These are phyloP conservation scores for Hydnomerulius pinastri DNA, from an alignment of 768 basidiomycete genomes.

Conservation along the genomic window DNA sequence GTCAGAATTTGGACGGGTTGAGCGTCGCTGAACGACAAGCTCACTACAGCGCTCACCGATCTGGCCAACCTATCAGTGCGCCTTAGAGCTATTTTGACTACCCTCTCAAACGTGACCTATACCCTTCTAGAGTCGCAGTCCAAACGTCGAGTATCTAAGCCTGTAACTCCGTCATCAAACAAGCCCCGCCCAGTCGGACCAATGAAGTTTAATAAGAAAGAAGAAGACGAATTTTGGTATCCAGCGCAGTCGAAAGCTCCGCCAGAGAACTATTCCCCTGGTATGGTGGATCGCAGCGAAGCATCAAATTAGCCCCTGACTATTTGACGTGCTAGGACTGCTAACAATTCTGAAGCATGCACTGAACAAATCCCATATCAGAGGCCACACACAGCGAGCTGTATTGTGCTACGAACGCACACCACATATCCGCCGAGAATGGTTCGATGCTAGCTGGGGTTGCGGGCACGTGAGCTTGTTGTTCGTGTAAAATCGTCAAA, in stretches of 20 bases:
- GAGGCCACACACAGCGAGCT: slow-evolving; percentile 53
- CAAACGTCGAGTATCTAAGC: slow-evolving; percentile 17
- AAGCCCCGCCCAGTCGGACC: slow-evolving; percentile 1
- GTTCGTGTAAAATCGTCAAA: slow-evolving; percentile 3
- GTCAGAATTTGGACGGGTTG: slow-evolving; percentile 39
- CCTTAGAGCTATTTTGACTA: background rate
- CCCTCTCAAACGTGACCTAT: background rate
- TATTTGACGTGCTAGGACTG: slow-evolving; percentile 45
- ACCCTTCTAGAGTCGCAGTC: slow-evolving; percentile 11
- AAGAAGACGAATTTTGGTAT: slow-evolving; percentile 68
- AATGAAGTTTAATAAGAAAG: slow-evolving; percentile 12
- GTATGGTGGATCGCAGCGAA: slow-evolving; percentile 44
- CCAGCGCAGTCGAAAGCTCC: slow-evolving; percentile 45
- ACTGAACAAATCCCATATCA: slow-evolving; percentile 51
- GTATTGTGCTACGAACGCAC: slow-evolving; percentile 63
- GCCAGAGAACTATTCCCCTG: slow-evolving; percentile 62
- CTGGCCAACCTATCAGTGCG: slow-evolving; percentile 17
- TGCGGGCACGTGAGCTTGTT: slow-evolving; percentile 53
- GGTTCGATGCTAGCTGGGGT: slow-evolving; percentile 71
- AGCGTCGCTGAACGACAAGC: slow-evolving; percentile 40
- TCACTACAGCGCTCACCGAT: slow-evolving; percentile 60
- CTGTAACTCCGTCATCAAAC: background rate
- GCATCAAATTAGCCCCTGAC: slow-evolving; percentile 15
- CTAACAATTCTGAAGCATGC: slow-evolving; percentile 63
- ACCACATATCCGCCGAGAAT: slow-evolving; percentile 59